These are phyloP conservation scores for Fraxinus excelsior DNA, from an alignment of 257 asterid species.

Conservation along the genomic window DNA sequence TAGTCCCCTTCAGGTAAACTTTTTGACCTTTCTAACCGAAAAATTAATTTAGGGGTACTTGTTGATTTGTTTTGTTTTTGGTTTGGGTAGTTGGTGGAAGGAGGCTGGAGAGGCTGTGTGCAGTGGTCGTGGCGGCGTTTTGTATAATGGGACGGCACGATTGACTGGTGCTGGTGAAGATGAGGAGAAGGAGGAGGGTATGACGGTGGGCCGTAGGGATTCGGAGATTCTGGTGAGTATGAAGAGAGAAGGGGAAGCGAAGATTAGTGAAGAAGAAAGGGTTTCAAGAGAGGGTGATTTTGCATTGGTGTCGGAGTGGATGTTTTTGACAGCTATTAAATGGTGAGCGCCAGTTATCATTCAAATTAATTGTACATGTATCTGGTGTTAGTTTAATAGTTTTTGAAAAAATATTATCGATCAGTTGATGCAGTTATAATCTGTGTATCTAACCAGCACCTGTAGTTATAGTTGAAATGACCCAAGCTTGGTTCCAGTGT, in stretches of 20 bases:
- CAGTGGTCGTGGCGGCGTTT: constrained; percentile 21
- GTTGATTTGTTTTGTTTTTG: not conserved
- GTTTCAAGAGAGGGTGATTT: constrained; percentile 38
- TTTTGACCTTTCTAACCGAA: not conserved
- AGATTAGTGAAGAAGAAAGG: constrained; percentile 38
- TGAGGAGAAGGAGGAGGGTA: constrained; percentile 14
- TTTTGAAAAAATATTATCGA: not conserved
- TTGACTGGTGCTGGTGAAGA: constrained; percentile 21
- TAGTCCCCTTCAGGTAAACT: not conserved
- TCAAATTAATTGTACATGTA: not conserved
- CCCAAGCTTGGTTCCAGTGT: not conserved
- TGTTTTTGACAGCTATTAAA: constrained; percentile 68
- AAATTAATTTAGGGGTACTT: not conserved
- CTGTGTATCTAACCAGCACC: not conserved
- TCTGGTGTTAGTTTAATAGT: not conserved
- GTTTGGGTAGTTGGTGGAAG: not conserved
- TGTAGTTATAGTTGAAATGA: not conserved
- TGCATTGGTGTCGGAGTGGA: constrained; percentile 76
- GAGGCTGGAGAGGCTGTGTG: constrained; percentile 1
- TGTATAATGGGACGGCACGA: constrained; percentile 35
- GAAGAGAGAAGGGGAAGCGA: constrained; percentile 45
- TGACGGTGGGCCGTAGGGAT: constrained; percentile 32
- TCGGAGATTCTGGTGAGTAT: constrained; percentile 40
- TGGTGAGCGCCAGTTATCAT: constrained; percentile 39
- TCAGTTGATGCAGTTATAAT: not conserved